Percentiles rank a stretch among this genome's conserved stretches.
phyloP scores from a whole-genome alignment of 768 basidiomycete genomes.

The Goffeauzyma gilvescens region DNA sequence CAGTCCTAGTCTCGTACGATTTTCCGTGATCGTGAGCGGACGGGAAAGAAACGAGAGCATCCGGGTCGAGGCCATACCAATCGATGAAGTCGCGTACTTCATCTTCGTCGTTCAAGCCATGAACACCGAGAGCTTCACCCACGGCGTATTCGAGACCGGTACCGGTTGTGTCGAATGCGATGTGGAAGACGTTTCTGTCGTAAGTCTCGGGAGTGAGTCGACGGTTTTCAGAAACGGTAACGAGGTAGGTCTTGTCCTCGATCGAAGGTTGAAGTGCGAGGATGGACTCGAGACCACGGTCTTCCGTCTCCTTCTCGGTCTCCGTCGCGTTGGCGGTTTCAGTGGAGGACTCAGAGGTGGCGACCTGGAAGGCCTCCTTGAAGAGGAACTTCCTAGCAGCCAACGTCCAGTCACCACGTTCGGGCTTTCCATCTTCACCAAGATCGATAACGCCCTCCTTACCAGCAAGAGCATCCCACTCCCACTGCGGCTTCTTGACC shows the following conservation, averaged over 20 bases:
- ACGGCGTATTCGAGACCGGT: conserved; percentile 90
- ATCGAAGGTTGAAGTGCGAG: conserved; percentile 67
- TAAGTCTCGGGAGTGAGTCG: conserved; percentile 88
- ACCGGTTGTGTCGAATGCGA: conserved; percentile 79
- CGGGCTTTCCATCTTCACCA: conserved; percentile 45
- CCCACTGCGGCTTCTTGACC: conserved; percentile 29
- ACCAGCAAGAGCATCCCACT: conserved; percentile 38
- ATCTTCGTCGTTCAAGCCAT: conserved; percentile 86
- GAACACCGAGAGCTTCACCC: conserved; percentile 88
- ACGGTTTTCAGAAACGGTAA: conserved; percentile 82
- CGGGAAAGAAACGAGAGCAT: conserved; percentile 63
- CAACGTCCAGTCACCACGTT: conserved; percentile 46
- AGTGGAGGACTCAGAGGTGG: too few relatives aligned
- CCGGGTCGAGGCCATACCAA: conserved; percentile 77
- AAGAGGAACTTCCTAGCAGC: conserved; percentile 52
- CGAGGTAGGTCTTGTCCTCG: conserved; percentile 73
- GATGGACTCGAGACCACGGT: too few relatives aligned
- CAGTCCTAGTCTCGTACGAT: conserved; percentile 74
- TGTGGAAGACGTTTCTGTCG: conserved; percentile 95
- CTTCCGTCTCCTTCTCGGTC: conserved; percentile 37
- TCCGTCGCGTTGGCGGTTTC: conserved; percentile 22
- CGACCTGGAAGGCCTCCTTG: conserved; percentile 49
- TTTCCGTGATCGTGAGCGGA: conserved; percentile 41
- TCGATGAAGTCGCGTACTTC: conserved; percentile 75
- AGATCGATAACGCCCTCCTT: conserved; percentile 46